Evolutionary conservation across 1,139 yeast genomes (phyloP).

Genomic region (Yamadazyma triangularis): DNA sequence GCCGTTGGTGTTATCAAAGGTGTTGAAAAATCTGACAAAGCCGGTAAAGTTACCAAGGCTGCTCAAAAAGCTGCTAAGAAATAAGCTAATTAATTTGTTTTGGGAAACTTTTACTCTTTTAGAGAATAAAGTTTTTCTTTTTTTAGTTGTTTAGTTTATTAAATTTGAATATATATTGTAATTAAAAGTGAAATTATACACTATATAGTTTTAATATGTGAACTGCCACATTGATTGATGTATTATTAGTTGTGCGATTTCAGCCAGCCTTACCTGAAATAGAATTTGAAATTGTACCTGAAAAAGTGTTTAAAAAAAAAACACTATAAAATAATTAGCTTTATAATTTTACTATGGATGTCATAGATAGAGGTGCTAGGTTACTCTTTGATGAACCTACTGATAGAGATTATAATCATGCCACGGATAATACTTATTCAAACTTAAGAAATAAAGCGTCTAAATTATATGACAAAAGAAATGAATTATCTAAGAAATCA

Average conservation of each 20-base stretch:
- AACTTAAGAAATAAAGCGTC: constrained; percentile 67
- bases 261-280: too few relatives aligned
- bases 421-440: constrained; percentile 61
- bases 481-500: constrained; percentile 58
- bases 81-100: constrained; percentile 40
- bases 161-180: not conserved
- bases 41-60: constrained; percentile 99
- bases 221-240: too few relatives aligned
- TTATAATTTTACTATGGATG: too few relatives aligned
- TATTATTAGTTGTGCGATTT: too few relatives aligned
- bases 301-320: too few relatives aligned
- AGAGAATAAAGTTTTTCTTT: constrained; percentile 7
- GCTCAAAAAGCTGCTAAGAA: constrained; percentile 98
- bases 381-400: constrained; percentile 24
- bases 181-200: too few relatives aligned
- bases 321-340: too few relatives aligned
- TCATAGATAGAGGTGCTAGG: constrained; percentile 34
- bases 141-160: constrained; percentile 8
- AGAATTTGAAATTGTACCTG: too few relatives aligned
- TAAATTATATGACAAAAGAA: constrained; percentile 54
- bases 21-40: constrained; percentile 89
- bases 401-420: constrained; percentile 66
- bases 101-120: constrained; percentile 3
- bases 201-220: too few relatives aligned
- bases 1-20: constrained; percentile 99